Evolutionary conservation across 2,329 filamentous ascomycete genomes (phyloP).

Genomic region (Hymenoscyphus occultus): DNA sequence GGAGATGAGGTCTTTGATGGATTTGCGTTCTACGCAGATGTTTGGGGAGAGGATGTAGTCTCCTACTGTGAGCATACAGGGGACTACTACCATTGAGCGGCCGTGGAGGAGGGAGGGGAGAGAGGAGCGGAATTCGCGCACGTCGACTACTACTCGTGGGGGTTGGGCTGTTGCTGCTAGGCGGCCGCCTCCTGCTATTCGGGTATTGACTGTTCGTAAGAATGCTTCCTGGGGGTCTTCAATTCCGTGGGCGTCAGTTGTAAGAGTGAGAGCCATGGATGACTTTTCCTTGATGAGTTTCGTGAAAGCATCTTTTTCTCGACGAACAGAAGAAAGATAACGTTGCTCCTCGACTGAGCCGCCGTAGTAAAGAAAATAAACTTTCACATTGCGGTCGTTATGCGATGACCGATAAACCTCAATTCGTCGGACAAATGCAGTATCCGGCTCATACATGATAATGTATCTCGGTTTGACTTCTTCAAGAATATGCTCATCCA

Average conservation of each 20-base stretch:
- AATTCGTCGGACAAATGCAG: constrained; percentile 88
- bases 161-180: constrained; percentile 80
- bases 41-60: constrained; percentile 91
- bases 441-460: constrained; percentile 97
- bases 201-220: constrained; percentile 90
- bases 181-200: constrained; percentile 89
- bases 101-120: constrained; percentile 89
- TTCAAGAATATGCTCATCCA: constrained; percentile 94
- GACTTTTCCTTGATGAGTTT: constrained; percentile 92
- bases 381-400: constrained; percentile 79
- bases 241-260: constrained; percentile 62
- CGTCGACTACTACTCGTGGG: constrained; percentile 88
- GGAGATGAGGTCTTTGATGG: constrained; percentile 82
- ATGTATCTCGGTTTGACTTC: constrained; percentile 92
- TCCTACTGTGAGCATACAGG: constrained; percentile 93
- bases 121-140: constrained; percentile 92
- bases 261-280: constrained; percentile 86
- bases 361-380: constrained; percentile 96
- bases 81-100: constrained; percentile 81
- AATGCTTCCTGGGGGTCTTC: constrained; percentile 89
- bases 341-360: constrained; percentile 93
- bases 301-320: constrained; percentile 95
- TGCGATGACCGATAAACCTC: constrained; percentile 97
- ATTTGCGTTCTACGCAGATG: constrained; percentile 94
- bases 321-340: constrained; percentile 83